phyloP scores from a whole-genome alignment of 805 yeast genomes.

The Torulaspora delbrueckii region DNA sequence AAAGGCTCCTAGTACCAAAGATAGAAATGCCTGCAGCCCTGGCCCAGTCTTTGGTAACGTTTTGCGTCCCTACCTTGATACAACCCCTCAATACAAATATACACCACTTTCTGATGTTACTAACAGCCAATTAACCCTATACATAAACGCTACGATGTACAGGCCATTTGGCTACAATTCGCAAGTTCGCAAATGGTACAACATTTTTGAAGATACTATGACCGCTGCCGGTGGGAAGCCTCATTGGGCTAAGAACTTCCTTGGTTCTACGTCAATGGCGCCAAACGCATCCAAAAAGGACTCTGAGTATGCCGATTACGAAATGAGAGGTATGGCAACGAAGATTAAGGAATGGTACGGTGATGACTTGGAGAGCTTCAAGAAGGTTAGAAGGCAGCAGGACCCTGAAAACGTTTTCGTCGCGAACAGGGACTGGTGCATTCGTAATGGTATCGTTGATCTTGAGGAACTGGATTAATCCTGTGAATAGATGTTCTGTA shows the following conservation, averaged over 20 bases:
- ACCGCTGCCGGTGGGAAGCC: conserved; percentile 84
- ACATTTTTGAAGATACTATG: conserved; percentile 73
- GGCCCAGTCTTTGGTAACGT: conserved; percentile 87
- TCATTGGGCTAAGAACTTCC: conserved; percentile 96
- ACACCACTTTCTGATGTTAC: conserved; percentile 44
- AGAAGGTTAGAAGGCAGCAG: conserved; percentile 54
- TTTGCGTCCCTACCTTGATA: conserved; percentile 75
- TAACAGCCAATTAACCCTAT: conserved; percentile 75
- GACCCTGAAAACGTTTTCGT: conserved; percentile 84
- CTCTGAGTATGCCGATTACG: conserved; percentile 48
- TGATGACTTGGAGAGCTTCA: conserved; percentile 56
- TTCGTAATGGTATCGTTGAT: conserved; percentile 66
- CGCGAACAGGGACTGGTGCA: conserved; percentile 74
- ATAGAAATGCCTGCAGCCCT: conserved; percentile 48
- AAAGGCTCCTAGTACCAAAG: conserved; percentile 44
- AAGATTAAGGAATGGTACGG: conserved; percentile 78
- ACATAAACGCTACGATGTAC: conserved; percentile 91
- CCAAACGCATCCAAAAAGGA: conserved; percentile 34
- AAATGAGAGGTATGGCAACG: conserved; percentile 74
- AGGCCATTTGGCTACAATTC: conserved; percentile 82
- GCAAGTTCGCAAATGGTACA: conserved; percentile 75
- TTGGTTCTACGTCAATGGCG: conserved; percentile 48
- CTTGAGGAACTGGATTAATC: conserved; percentile 8
- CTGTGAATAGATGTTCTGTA: neutral
- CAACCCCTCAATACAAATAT: conserved; percentile 58